Conservation (phyloP, 176 grass and related monocot species). For the Saccharum officinarum region DNA sequence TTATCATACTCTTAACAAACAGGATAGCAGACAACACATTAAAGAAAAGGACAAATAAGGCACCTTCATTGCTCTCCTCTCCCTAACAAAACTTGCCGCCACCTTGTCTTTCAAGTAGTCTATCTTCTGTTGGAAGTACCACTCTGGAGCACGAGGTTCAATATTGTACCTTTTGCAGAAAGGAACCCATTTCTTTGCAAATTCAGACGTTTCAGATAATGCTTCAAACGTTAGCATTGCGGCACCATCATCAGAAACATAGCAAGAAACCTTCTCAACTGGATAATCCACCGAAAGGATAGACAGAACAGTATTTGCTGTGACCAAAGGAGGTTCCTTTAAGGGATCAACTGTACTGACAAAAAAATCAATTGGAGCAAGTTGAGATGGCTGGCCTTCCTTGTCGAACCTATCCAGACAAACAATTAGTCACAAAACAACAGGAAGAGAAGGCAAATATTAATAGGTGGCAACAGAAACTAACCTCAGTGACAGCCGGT, state of each 20-base stretch:
- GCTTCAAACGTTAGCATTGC: conserved; percentile 95
- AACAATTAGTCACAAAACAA: conserved; percentile 14
- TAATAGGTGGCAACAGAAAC: conserved; percentile 8
- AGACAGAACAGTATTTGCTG: conserved; percentile 93
- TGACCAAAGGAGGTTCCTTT: conserved; percentile 92
- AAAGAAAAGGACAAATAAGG: neutral
- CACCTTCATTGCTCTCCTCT: conserved; percentile 93
- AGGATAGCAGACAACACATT: neutral
- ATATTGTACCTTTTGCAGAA: conserved; percentile 85
- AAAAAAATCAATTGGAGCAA: conserved; percentile 79
- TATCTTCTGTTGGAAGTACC: conserved; percentile 85
- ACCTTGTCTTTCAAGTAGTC: conserved; percentile 84
- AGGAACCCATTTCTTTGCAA: conserved; percentile 97
- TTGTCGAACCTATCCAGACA: conserved; percentile 80
- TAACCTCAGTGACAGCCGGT: conserved; percentile 77
- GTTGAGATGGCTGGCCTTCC: conserved; percentile 73
- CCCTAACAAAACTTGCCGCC: conserved; percentile 60
- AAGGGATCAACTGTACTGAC: conserved; percentile 91
- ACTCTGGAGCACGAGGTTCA: conserved; percentile 72
- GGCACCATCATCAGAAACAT: conserved; percentile 98
- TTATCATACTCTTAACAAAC: conserved; percentile 30
- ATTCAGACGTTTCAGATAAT: conserved; percentile 94
- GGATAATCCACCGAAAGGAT: conserved; percentile 91
- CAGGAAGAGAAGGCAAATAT: conserved; percentile 17
- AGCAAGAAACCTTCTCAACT: conserved; percentile 88